Evolutionary conservation across 176 grass and related monocot genomes (phyloP).

Genomic region (Metroxylon sagu): DNA sequence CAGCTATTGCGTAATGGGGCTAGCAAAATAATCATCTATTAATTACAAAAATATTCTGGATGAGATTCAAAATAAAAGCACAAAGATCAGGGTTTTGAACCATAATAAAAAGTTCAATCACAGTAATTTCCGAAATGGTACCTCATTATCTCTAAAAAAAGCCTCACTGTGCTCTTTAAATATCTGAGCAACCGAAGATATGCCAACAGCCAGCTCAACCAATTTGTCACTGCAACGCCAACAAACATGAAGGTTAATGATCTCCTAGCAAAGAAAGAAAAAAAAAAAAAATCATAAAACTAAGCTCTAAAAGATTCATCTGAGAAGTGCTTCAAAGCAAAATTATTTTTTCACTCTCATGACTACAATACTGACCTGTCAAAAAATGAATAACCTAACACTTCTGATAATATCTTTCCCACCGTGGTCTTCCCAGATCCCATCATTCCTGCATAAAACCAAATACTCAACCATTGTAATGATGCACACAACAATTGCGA

Average conservation of each 20-base stretch:
- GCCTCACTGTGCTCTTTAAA: conserved; percentile 90
- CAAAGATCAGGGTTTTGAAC: too few relatives aligned
- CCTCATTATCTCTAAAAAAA: conserved; percentile 97
- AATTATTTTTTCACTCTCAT: neutral
- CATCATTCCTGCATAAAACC: conserved; percentile 75
- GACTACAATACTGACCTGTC: conserved; percentile 53
- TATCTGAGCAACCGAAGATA: conserved; percentile 93
- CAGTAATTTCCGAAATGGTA: conserved; percentile 7
- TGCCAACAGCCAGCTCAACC: conserved; percentile 82
- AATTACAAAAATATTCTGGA: too few relatives aligned
- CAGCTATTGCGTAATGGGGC: too few relatives aligned
- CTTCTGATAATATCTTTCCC: conserved; percentile 89
- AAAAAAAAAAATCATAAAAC: neutral
- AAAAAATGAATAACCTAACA: conserved; percentile 93
- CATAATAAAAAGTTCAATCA: too few relatives aligned
- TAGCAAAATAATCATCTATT: too few relatives aligned
- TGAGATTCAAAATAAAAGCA: too few relatives aligned
- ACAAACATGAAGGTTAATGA: neutral
- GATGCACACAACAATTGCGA: too few relatives aligned
- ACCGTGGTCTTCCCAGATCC: conserved; percentile 95
- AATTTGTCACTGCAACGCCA: conserved; percentile 80
- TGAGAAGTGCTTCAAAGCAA: neutral
- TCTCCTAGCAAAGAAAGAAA: neutral
- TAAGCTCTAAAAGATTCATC: too few relatives aligned
- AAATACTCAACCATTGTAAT: too few relatives aligned